These are phyloP conservation scores for Podaxis pistillaris DNA, from an alignment of 768 basidiomycete species.

Conservation along the genomic window DNA sequence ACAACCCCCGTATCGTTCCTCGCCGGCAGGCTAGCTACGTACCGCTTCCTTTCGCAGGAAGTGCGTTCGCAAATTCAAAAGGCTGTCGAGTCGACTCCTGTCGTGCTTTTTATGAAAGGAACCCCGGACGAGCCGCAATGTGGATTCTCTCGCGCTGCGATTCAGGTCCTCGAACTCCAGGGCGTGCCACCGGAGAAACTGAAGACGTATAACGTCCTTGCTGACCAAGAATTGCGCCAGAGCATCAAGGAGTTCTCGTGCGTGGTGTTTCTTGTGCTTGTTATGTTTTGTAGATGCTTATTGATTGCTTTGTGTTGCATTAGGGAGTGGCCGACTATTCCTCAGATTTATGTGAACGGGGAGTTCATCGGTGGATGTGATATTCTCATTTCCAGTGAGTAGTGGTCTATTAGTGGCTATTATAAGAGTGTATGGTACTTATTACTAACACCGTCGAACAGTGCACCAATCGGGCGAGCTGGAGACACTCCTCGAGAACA, in stretches of 20 bases:
- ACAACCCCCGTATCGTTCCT: slow-evolving; percentile 25
- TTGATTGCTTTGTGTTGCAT: not conserved
- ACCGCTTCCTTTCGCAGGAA: slow-evolving; percentile 62
- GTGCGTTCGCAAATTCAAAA: slow-evolving; percentile 62
- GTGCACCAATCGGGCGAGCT: slow-evolving; percentile 98
- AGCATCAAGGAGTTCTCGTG: slow-evolving; percentile 97
- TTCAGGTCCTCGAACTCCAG: slow-evolving; percentile 86
- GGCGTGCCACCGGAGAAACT: slow-evolving; percentile 79
- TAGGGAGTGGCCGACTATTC: slow-evolving; percentile 98
- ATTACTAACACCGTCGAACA: slow-evolving; percentile 27
- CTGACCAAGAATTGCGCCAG: slow-evolving; percentile 76
- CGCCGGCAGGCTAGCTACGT: slow-evolving; percentile 24
- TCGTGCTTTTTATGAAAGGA: slow-evolving; percentile 99
- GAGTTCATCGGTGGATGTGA: slow-evolving; percentile 98
- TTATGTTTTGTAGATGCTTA: not conserved
- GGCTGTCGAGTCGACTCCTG: slow-evolving; percentile 71
- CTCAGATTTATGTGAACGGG: slow-evolving; percentile 91
- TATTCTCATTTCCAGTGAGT: slow-evolving; percentile 86
- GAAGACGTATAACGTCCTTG: slow-evolving; percentile 88
- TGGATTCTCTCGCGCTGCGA: slow-evolving; percentile 92
- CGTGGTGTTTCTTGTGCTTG: slow-evolving; percentile 31
- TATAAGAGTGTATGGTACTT: not conserved
- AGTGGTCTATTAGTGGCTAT: slow-evolving; percentile 8
- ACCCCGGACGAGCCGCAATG: slow-evolving; percentile 84
- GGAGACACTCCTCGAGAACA: slow-evolving; percentile 73